Conservation (phyloP, 2,329 filamentous ascomycete species). For the Colletotrichum orchidophilum region DNA sequence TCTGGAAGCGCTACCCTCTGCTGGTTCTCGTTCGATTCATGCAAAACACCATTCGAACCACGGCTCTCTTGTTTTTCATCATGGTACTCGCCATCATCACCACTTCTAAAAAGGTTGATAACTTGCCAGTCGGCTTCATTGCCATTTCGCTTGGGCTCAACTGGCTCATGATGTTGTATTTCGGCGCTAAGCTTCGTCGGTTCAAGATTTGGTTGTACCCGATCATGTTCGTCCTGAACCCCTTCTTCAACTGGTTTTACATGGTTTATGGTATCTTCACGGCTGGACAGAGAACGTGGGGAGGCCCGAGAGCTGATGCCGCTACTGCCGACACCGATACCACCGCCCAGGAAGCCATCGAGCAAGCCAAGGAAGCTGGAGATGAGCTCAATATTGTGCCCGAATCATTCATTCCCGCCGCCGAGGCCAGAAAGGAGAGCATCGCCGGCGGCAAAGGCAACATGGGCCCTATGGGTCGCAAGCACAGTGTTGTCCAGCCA, state of each 20-base stretch:
- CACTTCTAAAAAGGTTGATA: conserved; percentile 79
- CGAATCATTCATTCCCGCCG: conserved; percentile 78
- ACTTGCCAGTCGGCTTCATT: conserved; percentile 93
- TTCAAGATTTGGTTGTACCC: conserved; percentile 97
- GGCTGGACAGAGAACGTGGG: conserved; percentile 94
- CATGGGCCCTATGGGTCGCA: conserved; percentile 53
- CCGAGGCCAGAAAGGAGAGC: conserved; percentile 57
- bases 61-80: conserved; percentile 92
- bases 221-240: conserved; percentile 93
- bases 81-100: conserved; percentile 88
- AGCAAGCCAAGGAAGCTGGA: conserved; percentile 78
- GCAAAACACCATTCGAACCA: conserved; percentile 96
- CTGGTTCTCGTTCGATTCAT: conserved; percentile 88
- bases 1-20: conserved; percentile 92
- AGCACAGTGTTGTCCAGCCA: conserved; percentile 73
- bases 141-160: conserved; percentile 92
- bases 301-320: conserved; percentile 90
- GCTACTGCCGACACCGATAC: conserved; percentile 79
- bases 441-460: conserved; percentile 40
- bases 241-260: conserved; percentile 98
- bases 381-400: conserved; percentile 92
- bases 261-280: conserved; percentile 98
- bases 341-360: conserved; percentile 84
- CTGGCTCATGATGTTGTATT: conserved; percentile 96
- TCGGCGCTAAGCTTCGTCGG: conserved; percentile 84